Evolutionary conservation across 2,329 filamentous ascomycete species (phyloP).

Genomic region (Aspergillus novoparasiticus): DNA sequence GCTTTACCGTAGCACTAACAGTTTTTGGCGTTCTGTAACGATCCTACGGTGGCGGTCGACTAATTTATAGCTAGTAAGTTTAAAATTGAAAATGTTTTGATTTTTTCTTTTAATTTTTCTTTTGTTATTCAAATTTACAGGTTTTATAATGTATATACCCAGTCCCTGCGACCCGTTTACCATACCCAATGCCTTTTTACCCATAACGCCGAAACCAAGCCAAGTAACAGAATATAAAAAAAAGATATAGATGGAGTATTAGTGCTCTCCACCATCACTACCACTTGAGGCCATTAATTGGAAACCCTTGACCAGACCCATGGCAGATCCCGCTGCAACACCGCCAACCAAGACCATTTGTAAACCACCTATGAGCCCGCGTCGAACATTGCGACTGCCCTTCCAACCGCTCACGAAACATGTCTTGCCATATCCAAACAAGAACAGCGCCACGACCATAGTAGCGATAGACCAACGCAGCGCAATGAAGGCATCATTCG

Average conservation of each 20-base stretch:
- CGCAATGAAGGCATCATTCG: conserved; percentile 81
- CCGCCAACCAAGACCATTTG: conserved; percentile 47
- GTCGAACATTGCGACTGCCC: conserved; percentile 34
- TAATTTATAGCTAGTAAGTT: neutral
- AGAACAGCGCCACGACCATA: conserved; percentile 51
- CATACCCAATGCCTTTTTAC: neutral
- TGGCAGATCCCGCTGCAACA: conserved; percentile 42
- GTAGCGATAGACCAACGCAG: conserved; percentile 57
- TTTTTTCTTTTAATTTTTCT: neutral
- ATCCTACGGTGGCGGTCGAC: neutral
- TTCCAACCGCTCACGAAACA: conserved; percentile 44
- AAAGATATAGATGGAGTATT: neutral
- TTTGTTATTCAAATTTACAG: neutral
- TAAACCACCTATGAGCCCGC: conserved; percentile 37
- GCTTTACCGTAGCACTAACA: neutral
- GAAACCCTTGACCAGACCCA: conserved; percentile 44
- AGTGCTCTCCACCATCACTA: conserved; percentile 4
- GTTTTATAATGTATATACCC: neutral
- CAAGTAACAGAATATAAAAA: neutral
- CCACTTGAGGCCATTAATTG: conserved; percentile 30
- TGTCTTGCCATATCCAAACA: conserved; percentile 56
- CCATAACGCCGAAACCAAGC: neutral
- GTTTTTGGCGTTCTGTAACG: neutral
- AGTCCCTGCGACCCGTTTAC: neutral
- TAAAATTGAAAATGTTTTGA: neutral